phyloP scores from a whole-genome alignment of 495 filamentous ascomycete genomes.

The Aspergillus conjunctus region DNA sequence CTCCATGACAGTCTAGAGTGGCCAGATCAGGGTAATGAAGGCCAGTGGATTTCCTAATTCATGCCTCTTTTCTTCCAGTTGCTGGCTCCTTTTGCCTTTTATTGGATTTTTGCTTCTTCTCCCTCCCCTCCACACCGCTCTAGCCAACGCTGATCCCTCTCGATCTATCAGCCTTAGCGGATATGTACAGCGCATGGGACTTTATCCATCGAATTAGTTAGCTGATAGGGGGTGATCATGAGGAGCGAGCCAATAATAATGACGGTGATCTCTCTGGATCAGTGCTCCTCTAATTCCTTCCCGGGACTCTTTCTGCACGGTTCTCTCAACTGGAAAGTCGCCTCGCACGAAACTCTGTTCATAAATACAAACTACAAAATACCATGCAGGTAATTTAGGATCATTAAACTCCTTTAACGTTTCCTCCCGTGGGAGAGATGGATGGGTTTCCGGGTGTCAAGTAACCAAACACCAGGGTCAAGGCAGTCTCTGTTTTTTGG shows the following conservation, averaged over 20 bases:
- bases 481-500: too few relatives aligned
- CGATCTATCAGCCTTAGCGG: constrained; percentile 4
- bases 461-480: too few relatives aligned
- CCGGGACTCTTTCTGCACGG: too few relatives aligned
- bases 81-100: not conserved
- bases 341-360: too few relatives aligned
- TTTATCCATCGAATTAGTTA: not conserved
- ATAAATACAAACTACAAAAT: too few relatives aligned
- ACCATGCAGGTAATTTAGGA: too few relatives aligned
- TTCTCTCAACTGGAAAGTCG: too few relatives aligned
- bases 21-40: not conserved
- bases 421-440: too few relatives aligned
- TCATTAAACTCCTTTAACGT: too few relatives aligned
- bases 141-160: constrained; percentile 1
- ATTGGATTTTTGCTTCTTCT: constrained; percentile 1
- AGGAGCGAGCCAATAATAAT: not conserved
- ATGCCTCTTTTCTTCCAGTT: not conserved
- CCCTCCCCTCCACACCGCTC: not conserved
- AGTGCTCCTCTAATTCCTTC: too few relatives aligned
- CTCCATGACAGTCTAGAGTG: not conserved
- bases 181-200: not conserved
- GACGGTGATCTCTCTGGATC: too few relatives aligned
- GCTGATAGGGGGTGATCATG: not conserved
- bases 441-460: too few relatives aligned
- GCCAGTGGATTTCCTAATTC: not conserved